Conservation (phyloP, 257 asterid genomes). For the Cruciata laevipes region DNA sequence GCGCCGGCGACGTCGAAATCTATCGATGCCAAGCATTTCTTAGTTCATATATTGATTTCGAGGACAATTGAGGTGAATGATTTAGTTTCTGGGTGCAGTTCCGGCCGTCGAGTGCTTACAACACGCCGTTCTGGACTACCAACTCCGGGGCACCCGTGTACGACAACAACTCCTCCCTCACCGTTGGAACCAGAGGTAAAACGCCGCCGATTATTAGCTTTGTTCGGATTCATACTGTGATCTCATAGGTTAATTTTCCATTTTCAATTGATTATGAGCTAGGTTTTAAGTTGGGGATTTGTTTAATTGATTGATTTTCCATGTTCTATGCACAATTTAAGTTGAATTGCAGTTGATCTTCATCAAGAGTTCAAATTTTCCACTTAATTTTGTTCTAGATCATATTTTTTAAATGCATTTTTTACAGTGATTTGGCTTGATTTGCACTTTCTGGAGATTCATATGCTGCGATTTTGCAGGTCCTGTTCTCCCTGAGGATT, state of each 20-base stretch:
- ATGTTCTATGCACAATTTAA: neutral
- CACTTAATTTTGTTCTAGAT: too few relatives aligned
- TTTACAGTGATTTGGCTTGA: neutral
- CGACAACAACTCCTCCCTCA: slow-evolving; percentile 71
- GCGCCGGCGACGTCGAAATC: neutral
- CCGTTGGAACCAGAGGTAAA: slow-evolving; percentile 80
- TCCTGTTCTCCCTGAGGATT: slow-evolving; percentile 93
- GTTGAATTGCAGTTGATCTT: neutral
- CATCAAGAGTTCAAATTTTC: too few relatives aligned
- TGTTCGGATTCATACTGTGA: too few relatives aligned
- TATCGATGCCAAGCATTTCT: neutral
- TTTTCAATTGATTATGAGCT: neutral
- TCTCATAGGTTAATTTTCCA: neutral
- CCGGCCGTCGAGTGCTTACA: slow-evolving; percentile 78
- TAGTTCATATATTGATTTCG: too few relatives aligned
- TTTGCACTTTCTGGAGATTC: neutral
- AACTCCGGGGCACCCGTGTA: slow-evolving; percentile 86
- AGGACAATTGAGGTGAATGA: neutral
- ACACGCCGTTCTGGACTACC: slow-evolving; percentile 73
- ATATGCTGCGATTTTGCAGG: slow-evolving; percentile 27
- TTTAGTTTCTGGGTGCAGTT: slow-evolving; percentile 36
- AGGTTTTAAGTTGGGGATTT: neutral
- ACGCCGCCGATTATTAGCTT: too few relatives aligned
- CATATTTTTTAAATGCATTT: too few relatives aligned
- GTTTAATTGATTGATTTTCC: neutral